Conservation (phyloP, 306 rosid genomes). For the Prunus armeniaca region DNA sequence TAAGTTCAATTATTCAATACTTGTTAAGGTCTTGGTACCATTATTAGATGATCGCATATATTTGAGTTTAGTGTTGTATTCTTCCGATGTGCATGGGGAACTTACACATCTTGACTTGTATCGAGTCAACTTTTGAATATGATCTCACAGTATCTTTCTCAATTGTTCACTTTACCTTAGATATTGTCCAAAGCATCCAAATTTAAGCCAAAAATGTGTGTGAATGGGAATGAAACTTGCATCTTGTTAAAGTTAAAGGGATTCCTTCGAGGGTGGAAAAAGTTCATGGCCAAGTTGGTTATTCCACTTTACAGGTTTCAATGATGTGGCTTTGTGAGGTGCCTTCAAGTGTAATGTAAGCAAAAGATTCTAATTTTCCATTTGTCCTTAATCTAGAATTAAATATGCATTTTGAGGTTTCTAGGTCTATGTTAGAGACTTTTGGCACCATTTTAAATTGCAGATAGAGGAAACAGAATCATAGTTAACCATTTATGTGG, state of each 20-base stretch:
- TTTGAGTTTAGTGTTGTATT: no score
- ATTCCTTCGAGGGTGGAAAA: constrained; percentile 35
- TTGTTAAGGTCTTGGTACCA: no score
- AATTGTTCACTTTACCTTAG: constrained; percentile 23
- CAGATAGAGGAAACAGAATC: neutral
- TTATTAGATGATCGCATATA: no score
- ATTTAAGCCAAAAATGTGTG: constrained; percentile 41
- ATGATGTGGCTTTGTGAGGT: constrained; percentile 37
- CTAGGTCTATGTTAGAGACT: neutral
- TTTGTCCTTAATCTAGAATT: neutral
- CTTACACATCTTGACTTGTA: neutral
- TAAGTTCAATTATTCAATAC: no score
- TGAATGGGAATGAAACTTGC: constrained; percentile 37
- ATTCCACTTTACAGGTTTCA: constrained; percentile 36
- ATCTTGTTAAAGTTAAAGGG: constrained; percentile 25
- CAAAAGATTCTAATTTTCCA: constrained; percentile 31
- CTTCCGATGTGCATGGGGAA: no score
- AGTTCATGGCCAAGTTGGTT: constrained; percentile 20
- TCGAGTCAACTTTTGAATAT: neutral
- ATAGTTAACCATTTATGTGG: neutral
- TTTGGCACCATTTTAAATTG: neutral
- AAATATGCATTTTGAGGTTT: constrained; percentile 3
- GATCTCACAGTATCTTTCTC: constrained; percentile 10
- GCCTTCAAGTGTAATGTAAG: constrained; percentile 9
- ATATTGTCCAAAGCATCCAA: constrained; percentile 22